Percentiles rank a stretch among this genome's conserved stretches.
Conservation (phyloP, 2,329 filamentous ascomycete species). For the Colletotrichum ledebouriae region DNA sequence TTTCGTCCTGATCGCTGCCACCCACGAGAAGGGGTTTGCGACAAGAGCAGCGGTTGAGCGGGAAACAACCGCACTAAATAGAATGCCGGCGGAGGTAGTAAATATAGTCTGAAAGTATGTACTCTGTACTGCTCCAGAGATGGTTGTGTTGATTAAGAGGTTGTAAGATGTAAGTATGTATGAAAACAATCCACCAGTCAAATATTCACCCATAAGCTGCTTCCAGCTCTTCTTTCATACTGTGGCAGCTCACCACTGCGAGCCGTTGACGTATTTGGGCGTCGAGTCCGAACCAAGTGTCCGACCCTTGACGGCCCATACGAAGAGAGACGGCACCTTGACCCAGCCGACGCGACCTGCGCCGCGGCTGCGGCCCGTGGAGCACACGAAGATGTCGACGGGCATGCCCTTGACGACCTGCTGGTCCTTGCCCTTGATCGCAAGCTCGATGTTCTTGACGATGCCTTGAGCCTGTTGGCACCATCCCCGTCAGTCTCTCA, state of each 20-base stretch:
- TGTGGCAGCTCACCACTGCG: slow-evolving; percentile 55
- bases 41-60: not conserved
- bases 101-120: slow-evolving; percentile 10
- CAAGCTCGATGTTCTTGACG: slow-evolving; percentile 66
- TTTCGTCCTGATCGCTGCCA: not conserved
- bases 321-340: slow-evolving; percentile 64
- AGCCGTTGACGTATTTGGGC: slow-evolving; percentile 62
- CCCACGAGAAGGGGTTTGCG: not conserved
- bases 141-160: slow-evolving; percentile 10
- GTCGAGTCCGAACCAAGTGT: slow-evolving; percentile 62
- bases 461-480: slow-evolving; percentile 61
- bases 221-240: no score
- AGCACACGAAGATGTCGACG: slow-evolving; percentile 63
- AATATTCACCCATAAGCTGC: no score
- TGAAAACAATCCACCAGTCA: not conserved
- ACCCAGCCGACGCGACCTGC: slow-evolving; percentile 62
- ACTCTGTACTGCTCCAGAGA: not conserved
- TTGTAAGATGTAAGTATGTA: slow-evolving; percentile 24
- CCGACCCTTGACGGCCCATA: slow-evolving; percentile 66
- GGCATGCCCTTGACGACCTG: slow-evolving; percentile 60
- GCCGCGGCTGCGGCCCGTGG: slow-evolving; percentile 64
- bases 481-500: slow-evolving; percentile 13
- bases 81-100: not conserved
- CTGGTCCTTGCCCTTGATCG: slow-evolving; percentile 59
- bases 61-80: slow-evolving; percentile 10